Evolutionary conservation across 805 yeast species (phyloP).

Genomic region (Candida suzukii): DNA sequence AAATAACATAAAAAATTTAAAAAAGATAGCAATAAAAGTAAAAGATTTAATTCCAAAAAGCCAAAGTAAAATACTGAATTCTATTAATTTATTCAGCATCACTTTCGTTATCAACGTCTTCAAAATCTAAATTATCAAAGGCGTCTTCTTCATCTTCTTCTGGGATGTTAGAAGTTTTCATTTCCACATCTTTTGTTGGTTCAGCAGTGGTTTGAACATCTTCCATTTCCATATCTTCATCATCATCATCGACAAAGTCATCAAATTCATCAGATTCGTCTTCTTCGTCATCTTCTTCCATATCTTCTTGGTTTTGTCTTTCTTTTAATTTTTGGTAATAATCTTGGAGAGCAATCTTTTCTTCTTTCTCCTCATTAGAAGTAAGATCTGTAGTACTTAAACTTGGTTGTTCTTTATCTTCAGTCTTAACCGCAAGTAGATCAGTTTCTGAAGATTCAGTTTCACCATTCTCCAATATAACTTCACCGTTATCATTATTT

Average conservation of each 20-base stretch:
- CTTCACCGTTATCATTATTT: neutral
- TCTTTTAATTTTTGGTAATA: conserved; percentile 74
- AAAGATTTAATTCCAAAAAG: too few species aligned
- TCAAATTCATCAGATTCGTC: conserved; percentile 36
- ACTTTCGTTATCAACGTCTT: conserved; percentile 18
- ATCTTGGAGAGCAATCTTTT: conserved; percentile 64
- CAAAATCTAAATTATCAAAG: conserved; percentile 22
- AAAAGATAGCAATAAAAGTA: too few species aligned
- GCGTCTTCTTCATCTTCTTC: conserved; percentile 35
- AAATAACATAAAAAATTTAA: too few species aligned
- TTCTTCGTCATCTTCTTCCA: conserved; percentile 45
- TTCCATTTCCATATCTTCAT: conserved; percentile 7
- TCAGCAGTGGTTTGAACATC: conserved; percentile 8
- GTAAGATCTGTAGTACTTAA: neutral
- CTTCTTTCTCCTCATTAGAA: conserved; percentile 31
- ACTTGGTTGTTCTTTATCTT: conserved; percentile 1
- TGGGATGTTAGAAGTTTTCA: conserved; percentile 25
- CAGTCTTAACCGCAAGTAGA: conserved; percentile 11
- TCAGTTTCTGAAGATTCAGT: neutral
- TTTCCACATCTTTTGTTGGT: neutral
- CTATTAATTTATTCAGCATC: conserved; percentile 8
- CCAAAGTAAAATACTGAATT: too few species aligned
- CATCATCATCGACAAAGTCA: conserved; percentile 15
- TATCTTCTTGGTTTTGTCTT: conserved; percentile 55
- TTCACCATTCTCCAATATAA: neutral